Base-by-base conservation (phyloP, 164 flowering plant species). In the Sextonia rubra region DNA sequence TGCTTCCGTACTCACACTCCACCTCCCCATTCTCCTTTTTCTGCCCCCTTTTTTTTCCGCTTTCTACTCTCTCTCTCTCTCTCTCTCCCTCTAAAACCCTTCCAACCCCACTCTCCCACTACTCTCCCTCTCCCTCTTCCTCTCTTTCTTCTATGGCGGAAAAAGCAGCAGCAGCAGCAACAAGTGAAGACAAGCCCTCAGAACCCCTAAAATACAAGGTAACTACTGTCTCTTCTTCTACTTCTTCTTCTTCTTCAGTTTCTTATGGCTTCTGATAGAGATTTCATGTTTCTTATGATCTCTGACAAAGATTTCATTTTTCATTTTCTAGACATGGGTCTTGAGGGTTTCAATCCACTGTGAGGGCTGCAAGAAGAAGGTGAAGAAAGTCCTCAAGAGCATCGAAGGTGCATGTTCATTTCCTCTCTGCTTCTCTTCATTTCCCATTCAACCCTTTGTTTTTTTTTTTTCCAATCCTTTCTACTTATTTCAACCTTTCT, bases 261-360 rank as follows among this genome's bases (percentile, higher is more conserved):
- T n/a, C 55, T 26, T 55, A 0, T 73, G n/a, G 44, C n/a, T 52
- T 52, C 12, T 52, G 58, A 5, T 52, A 15, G 58, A 47, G 1
- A 47, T 47, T 47, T 58, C 47, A 27, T 2, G 25, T 55, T 24
- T 2, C 44, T 30, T 3, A 52, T 37, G 47, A 63, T 18, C 71
- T 71, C 62, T 69, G 25, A 64, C 4, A 27, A 27, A 44, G 14
- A 44, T 66, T 47, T 73, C n/a, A 69, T 3, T 4, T 44, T 7
- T 77, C 47, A 60, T 69, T 72, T 73, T 56, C 60, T 81, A 92
- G 97, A 92, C 87, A 79, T 90, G 93, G 93, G 79, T 80, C 18
- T 77, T 92, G 82, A 92, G 84, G 82, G 97, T 92, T 18, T 81
- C 82, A 27, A 89, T 92, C 78, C 93, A 92, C 77, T 92, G 97